Evolutionary conservation across 1,139 yeast genomes (phyloP).

Genomic region (Wickerhamiella infanticola): DNA sequence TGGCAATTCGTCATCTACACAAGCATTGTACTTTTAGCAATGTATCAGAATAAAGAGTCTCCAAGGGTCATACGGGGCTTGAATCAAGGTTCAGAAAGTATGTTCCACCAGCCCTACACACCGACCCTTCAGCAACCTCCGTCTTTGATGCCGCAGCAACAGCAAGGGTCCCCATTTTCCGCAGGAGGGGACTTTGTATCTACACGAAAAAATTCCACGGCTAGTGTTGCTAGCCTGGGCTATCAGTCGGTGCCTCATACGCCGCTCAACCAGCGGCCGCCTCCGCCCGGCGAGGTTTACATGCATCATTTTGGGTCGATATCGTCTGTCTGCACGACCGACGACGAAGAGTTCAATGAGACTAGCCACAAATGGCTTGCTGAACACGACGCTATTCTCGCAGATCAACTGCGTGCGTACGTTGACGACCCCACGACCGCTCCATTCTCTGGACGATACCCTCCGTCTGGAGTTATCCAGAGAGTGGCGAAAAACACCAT

Average conservation of each 20-base stretch:
- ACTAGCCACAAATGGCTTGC: conserved; percentile 18
- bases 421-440: conserved; percentile 22
- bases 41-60: neutral
- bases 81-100: neutral
- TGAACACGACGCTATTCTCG: conserved; percentile 20
- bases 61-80: neutral
- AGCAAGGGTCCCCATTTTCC: neutral
- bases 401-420: conserved; percentile 17
- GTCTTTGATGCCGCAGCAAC: neutral
- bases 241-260: conserved; percentile 14
- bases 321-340: conserved; percentile 18
- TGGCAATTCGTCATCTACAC: no score
- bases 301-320: conserved; percentile 18
- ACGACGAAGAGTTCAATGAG: conserved; percentile 17
- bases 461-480: conserved; percentile 25
- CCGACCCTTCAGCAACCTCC: neutral
- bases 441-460: conserved; percentile 25
- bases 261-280: conserved; percentile 12
- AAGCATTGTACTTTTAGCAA: neutral
- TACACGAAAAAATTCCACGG: neutral
- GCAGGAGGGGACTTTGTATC: neutral
- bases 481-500: conserved; percentile 23
- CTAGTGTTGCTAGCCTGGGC: neutral
- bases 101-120: neutral
- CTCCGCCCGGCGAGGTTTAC: conserved; percentile 7